phyloP scores from a whole-genome alignment of 805 yeast genomes.

The Lipomyces sp. region DNA sequence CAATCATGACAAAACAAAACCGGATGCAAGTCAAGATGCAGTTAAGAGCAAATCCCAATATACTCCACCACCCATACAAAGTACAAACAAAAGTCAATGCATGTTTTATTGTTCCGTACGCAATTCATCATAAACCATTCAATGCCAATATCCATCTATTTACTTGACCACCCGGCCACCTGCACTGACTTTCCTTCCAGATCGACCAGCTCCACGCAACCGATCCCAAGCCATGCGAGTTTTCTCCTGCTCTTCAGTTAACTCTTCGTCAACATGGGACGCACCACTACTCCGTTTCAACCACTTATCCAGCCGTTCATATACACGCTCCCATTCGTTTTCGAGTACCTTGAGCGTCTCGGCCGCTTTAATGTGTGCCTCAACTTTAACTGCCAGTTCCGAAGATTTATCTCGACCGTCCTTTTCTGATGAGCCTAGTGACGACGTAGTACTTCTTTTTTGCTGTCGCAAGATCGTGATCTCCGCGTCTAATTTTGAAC shows the following conservation, averaged over 20 bases:
- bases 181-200: constrained; percentile 30
- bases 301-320: constrained; percentile 23
- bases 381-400: constrained; percentile 24
- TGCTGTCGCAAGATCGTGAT: constrained; percentile 26
- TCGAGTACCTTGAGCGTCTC: constrained; percentile 31
- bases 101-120: background rate
- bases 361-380: constrained; percentile 27
- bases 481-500: constrained; percentile 24
- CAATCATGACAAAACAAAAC: background rate
- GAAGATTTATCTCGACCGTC: constrained; percentile 10
- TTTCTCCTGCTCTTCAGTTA: constrained; percentile 22
- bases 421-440: constrained; percentile 7
- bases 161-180: constrained; percentile 30
- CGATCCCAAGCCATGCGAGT: constrained; percentile 25
- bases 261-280: constrained; percentile 8
- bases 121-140: background rate
- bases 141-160: background rate
- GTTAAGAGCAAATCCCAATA: background rate
- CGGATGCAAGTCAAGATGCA: background rate
- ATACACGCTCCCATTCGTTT: constrained; percentile 36
- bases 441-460: constrained; percentile 13
- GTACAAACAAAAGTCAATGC: background rate
- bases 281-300: background rate
- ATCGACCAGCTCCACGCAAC: constrained; percentile 15
- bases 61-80: constrained; percentile 2